Conservation (phyloP, 2,329 filamentous ascomycete species). For the Neoarthrinium moseri region DNA sequence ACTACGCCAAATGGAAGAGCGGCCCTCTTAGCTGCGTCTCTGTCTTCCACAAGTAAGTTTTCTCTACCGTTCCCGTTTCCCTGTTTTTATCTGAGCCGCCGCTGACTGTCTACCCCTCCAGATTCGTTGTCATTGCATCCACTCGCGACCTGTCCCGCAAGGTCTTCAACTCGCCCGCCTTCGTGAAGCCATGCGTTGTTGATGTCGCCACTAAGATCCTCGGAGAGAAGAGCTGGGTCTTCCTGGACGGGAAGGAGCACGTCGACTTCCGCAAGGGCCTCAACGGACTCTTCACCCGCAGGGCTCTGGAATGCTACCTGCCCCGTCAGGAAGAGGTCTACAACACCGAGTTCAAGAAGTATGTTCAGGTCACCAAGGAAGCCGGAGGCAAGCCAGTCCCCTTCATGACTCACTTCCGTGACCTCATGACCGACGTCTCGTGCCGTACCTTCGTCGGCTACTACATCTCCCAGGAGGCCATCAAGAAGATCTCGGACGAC, state of each 20-base stretch:
- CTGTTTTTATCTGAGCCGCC: not conserved
- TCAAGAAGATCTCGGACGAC: slow-evolving; percentile 94
- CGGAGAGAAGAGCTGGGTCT: slow-evolving; percentile 92
- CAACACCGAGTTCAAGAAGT: slow-evolving; percentile 79
- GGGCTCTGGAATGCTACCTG: slow-evolving; percentile 83
- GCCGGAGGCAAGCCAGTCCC: slow-evolving; percentile 72
- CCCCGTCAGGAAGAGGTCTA: slow-evolving; percentile 93
- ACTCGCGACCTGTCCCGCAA: slow-evolving; percentile 94
- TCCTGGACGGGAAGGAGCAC: slow-evolving; percentile 90
- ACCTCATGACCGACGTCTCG: slow-evolving; percentile 91
- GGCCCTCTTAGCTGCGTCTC: slow-evolving; percentile 94
- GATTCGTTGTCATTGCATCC: slow-evolving; percentile 95
- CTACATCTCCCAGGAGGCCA: slow-evolving; percentile 86
- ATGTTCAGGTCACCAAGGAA: slow-evolving; percentile 72
- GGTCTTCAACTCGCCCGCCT: slow-evolving; percentile 90
- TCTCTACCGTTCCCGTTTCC: not conserved
- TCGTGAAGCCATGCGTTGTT: slow-evolving; percentile 94
- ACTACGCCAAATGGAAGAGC: slow-evolving; percentile 89
- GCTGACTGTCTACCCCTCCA: slow-evolving; percentile 33
- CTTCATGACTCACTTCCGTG: slow-evolving; percentile 90
- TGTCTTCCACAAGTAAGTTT: slow-evolving; percentile 92
- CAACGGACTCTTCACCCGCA: slow-evolving; percentile 90
- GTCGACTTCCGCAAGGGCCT: slow-evolving; percentile 97
- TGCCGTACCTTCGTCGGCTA: slow-evolving; percentile 96
- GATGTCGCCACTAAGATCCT: slow-evolving; percentile 93